Conservation (phyloP, 208 protist genomes). For the Wallacemonas sp. region DNA sequence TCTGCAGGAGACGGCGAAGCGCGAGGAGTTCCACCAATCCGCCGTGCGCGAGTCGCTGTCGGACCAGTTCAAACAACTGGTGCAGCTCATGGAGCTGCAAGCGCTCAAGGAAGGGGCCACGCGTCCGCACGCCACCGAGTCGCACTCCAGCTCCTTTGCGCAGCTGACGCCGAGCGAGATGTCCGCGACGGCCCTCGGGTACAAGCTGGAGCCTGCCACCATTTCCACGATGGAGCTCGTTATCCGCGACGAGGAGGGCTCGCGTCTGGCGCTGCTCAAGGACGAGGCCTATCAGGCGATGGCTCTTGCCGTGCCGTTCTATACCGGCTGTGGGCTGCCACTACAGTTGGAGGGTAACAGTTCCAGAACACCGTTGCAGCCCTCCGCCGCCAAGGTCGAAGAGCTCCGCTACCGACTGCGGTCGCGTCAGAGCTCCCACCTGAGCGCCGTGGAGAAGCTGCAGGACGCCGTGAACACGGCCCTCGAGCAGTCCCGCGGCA, state of each 20-base stretch:
- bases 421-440: background rate
- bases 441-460: slow-evolving; percentile 11
- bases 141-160: background rate
- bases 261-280: background rate
- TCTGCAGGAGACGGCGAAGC: background rate
- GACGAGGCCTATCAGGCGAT: slow-evolving; percentile 6
- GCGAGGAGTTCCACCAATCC: background rate
- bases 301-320: background rate
- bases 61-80: slow-evolving; percentile 1
- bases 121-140: background rate
- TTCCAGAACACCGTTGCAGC: background rate
- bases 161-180: background rate
- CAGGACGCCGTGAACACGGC: slow-evolving; percentile 3
- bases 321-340: too few species aligned
- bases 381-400: slow-evolving; percentile 12
- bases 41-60: background rate
- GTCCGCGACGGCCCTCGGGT: background rate
- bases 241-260: slow-evolving; percentile 6
- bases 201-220: background rate
- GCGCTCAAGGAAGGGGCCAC: background rate
- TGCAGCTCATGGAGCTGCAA: slow-evolving; percentile 7
- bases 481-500: background rate
- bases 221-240: slow-evolving; percentile 9
- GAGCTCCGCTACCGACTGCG: slow-evolving; percentile 16
- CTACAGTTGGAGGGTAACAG: too few species aligned